These are phyloP conservation scores for Earliella scabrosa DNA, from an alignment of 1,284 basidiomycete species.

Conservation along the genomic window DNA sequence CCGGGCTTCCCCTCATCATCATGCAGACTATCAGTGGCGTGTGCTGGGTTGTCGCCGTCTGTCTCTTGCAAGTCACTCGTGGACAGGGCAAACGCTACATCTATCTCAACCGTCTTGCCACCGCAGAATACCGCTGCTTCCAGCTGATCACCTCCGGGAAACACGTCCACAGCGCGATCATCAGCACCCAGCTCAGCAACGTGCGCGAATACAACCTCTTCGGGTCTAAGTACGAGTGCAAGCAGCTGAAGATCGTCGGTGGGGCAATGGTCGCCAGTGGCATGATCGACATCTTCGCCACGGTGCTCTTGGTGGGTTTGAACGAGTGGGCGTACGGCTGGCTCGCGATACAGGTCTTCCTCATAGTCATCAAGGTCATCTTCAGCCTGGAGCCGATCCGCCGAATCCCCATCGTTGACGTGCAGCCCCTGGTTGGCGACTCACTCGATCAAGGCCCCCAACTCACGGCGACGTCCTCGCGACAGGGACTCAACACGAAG, in stretches of 20 bases:
- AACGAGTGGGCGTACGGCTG: conserved; percentile 18
- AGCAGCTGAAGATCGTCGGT: conserved; percentile 6
- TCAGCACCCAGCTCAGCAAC: conserved; percentile 18
- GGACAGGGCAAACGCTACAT: conserved; percentile 13
- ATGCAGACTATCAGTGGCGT: conserved; percentile 11
- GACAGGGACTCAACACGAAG: not conserved
- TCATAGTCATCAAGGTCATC: conserved; percentile 15
- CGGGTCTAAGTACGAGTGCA: conserved; percentile 13
- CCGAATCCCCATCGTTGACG: conserved; percentile 11
- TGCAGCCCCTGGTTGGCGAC: conserved; percentile 6
- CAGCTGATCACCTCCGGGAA: conserved; percentile 14
- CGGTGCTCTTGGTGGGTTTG: conserved; percentile 16
- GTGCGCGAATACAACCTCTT: conserved; percentile 20
- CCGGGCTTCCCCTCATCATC: conserved; percentile 5
- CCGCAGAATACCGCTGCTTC: conserved; percentile 19
- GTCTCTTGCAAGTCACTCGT: conserved; percentile 6
- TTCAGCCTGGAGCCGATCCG: conserved; percentile 20
- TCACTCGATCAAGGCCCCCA: not conserved
- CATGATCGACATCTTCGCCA: conserved; percentile 15
- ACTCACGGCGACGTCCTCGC: not conserved
- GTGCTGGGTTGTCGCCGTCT: conserved; percentile 7
- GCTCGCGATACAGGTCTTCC: conserved; percentile 9
- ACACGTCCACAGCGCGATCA: conserved; percentile 12
- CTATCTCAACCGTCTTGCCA: conserved; percentile 10
- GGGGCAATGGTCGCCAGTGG: conserved; percentile 11